Percentiles rank a stretch among this genome's conserved stretches.
Evolutionary conservation across 176 grass and related monocot species (phyloP).

Genomic region (Hsuehochloa calcarea): DNA sequence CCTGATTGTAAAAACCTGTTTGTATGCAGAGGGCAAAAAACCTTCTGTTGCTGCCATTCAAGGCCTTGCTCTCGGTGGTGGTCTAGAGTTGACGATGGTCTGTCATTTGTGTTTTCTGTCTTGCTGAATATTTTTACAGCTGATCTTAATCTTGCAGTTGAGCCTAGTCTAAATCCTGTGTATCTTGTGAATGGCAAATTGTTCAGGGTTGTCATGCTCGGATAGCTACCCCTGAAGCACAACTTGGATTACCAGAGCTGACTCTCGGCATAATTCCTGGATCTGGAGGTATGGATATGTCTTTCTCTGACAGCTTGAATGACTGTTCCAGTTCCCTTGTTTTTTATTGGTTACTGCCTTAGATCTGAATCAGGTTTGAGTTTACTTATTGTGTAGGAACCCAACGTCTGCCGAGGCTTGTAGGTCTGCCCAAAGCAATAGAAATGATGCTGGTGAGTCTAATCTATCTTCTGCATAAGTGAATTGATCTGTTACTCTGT

Average conservation of each 20-base stretch:
- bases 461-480: conserved; percentile 27
- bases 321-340: not conserved
- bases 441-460: conserved; percentile 96
- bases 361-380: conserved; percentile 5
- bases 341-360: conserved; percentile 5
- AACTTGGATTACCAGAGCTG: conserved; percentile 95
- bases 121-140: not conserved
- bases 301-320: not conserved
- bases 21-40: conserved; percentile 67
- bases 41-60: conserved; percentile 95
- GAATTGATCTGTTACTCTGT: not conserved
- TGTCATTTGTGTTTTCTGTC: conserved; percentile 23
- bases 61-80: conserved; percentile 95
- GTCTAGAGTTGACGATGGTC: conserved; percentile 89
- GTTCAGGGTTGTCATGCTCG: conserved; percentile 91
- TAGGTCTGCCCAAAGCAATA: conserved; percentile 84
- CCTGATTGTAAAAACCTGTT: not conserved
- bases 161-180: not conserved
- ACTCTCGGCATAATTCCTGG: conserved; percentile 96
- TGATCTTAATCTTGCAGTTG: not conserved
- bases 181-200: conserved; percentile 1
- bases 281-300: conserved; percentile 68
- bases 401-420: conserved; percentile 93
- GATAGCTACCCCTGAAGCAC: conserved; percentile 90
- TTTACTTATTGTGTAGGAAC: conserved; percentile 57